These are phyloP conservation scores for Marchantia paleacea DNA, from an alignment of 225 moss, liverwort and hornwort species.

Conservation along the genomic window DNA sequence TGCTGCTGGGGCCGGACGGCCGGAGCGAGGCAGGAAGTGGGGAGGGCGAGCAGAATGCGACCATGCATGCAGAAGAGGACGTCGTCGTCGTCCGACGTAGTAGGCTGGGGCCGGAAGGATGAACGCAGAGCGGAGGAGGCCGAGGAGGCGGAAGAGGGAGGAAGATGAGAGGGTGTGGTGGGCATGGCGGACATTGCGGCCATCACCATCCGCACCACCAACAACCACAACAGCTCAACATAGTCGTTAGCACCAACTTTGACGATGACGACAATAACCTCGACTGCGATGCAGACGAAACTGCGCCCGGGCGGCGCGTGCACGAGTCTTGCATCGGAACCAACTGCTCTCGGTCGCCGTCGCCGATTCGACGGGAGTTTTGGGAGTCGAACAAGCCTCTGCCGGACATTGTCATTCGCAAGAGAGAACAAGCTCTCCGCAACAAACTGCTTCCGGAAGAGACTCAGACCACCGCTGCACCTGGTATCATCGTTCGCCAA, in stretches of 20 bases:
- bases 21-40: background rate
- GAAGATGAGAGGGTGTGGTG: constrained; percentile 30
- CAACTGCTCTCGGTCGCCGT: constrained; percentile 44
- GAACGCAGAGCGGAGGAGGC: constrained; percentile 17
- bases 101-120: background rate
- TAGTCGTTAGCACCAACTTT: background rate
- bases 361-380: constrained; percentile 35
- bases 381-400: constrained; percentile 46
- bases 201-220: background rate
- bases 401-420: constrained; percentile 14
- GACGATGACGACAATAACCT: background rate
- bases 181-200: background rate
- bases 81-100: background rate
- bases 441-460: background rate
- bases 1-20: background rate
- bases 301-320: background rate
- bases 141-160: constrained; percentile 23
- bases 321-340: constrained; percentile 42
- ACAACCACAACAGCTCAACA: background rate
- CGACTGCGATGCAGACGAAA: background rate
- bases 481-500: constrained; percentile 12
- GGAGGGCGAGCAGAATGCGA: background rate
- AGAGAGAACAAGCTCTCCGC: constrained; percentile 14
- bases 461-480: background rate
- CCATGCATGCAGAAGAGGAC: background rate